These are phyloP conservation scores for Euphorbia pulcherrima DNA, from an alignment of 345 rosid species.

Conservation along the genomic window DNA sequence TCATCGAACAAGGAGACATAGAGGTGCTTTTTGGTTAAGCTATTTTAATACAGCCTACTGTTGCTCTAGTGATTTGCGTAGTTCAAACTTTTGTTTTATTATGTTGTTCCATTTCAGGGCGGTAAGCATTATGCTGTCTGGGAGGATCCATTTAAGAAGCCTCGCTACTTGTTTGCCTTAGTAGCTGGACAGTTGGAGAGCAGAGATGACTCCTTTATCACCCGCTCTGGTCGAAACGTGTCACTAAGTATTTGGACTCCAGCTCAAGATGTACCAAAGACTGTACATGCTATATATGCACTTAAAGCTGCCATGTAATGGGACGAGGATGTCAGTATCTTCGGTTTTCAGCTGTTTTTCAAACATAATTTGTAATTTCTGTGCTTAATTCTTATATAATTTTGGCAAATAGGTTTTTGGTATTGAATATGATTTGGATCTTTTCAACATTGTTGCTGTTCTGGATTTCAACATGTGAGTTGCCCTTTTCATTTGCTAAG, in stretches of 20 bases:
- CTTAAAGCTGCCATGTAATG: conserved; percentile 98
- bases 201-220: conserved; percentile 76
- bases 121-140: conserved; percentile 85
- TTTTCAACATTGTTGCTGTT: conserved; percentile 96
- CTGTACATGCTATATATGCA: conserved; percentile 96
- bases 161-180: conserved; percentile 88
- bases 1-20: conserved; percentile 65
- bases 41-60: neutral
- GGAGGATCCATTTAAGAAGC: conserved; percentile 99
- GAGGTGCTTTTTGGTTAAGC: conserved; percentile 46
- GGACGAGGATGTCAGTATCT: conserved; percentile 85
- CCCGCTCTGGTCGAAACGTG: conserved; percentile 80
- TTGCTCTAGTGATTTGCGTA: neutral
- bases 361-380: neutral
- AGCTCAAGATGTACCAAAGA: conserved; percentile 82
- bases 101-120: conserved; percentile 43
- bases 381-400: neutral
- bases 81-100: neutral
- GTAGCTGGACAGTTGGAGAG: conserved; percentile 92
- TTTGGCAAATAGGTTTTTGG: conserved; percentile 73
- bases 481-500: conserved; percentile 6
- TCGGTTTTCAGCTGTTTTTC: conserved; percentile 2
- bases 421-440: conserved; percentile 95
- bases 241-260: conserved; percentile 92
- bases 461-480: conserved; percentile 97